Base-by-base conservation (phyloP, 2,329 filamentous ascomycete species). In the Microcera coccophila region DNA sequence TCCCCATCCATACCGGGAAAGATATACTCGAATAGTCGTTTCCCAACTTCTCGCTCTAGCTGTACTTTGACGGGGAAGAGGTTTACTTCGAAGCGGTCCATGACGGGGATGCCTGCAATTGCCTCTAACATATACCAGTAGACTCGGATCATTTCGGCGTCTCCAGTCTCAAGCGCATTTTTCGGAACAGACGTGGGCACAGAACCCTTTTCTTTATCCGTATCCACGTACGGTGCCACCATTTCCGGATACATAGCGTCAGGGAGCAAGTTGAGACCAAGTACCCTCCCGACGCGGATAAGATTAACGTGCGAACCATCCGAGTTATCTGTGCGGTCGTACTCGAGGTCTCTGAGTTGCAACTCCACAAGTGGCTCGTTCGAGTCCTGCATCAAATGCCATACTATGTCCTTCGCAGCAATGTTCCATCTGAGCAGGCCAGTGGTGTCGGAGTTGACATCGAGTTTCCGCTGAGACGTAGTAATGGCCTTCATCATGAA, bases 401-500 rank as follows among this genome's bases (percentile, higher is more conserved):
- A 98, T 11, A 96, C 91, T 52, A 98, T 93, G 61, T 98, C 91
- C 32, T 85, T 84, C 2, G 90, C 90, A n/a, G 87, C 86, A 45
- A 98, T 89, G 62, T 89, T 93, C 86, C 91, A 96, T 55, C 88
- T 84, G 41, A 98, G 67, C 31, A 96, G 72, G 5, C 90, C 90
- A 46, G 81, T 90, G 43, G 83, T 85, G 50, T 89, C 79, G 5
- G 82, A 80, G 38, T 81, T 74, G 36, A 58, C 55, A 78, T 95
- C 89, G 50, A 82, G 83, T 62, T 90, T 93, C 46, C 90, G 78
- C 66, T 98, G 93, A 4, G 91, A 94, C 3, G 90, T 94, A 2
- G 93, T 98, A 62, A 98, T 98, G 29, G 93, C 94, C 60, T 98
- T 97, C 93, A 98, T 97, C 73, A 98, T 87, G 70, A 98, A 98